These are phyloP conservation scores for Macrolepiota fuliginosa DNA, from an alignment of 768 basidiomycete genomes.

Conservation along the genomic window DNA sequence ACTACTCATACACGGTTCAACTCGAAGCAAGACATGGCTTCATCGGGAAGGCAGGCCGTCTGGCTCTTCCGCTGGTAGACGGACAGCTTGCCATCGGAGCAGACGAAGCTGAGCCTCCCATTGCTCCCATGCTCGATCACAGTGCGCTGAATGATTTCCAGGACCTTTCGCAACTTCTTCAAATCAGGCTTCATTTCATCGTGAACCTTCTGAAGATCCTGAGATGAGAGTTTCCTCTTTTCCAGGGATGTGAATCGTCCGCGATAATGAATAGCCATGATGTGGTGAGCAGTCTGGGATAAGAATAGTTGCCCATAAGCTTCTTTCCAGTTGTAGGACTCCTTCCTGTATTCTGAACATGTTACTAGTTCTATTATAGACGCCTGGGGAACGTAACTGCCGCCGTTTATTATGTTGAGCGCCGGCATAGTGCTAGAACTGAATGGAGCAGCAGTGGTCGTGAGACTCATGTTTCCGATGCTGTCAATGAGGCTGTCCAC, in stretches of 20 bases:
- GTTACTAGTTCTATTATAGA: constrained; percentile 47
- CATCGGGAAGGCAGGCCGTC: constrained; percentile 44
- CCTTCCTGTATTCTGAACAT: constrained; percentile 29
- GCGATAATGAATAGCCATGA: constrained; percentile 53
- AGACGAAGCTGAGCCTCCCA: constrained; percentile 56
- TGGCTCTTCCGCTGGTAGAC: constrained; percentile 47
- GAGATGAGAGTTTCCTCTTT: constrained; percentile 41
- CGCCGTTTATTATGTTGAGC: constrained; percentile 28
- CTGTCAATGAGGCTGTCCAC: constrained; percentile 36
- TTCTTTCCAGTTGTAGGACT: constrained; percentile 52
- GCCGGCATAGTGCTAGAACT: constrained; percentile 16
- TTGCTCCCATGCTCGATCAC: constrained; percentile 51
- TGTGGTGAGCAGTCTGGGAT: constrained; percentile 63
- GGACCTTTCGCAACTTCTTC: constrained; percentile 36
- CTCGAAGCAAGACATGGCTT: constrained; percentile 27
- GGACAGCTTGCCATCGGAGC: constrained; percentile 38
- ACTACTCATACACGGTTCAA: background rate
- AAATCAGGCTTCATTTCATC: constrained; percentile 31
- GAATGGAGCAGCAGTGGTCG: constrained; percentile 17
- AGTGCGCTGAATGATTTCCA: constrained; percentile 43
- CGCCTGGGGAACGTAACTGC: constrained; percentile 37
- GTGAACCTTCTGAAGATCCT: constrained; percentile 31
- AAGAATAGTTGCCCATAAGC: constrained; percentile 66
- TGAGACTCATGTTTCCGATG: constrained; percentile 30
- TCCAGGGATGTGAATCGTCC: constrained; percentile 52